Evolutionary conservation across 2,329 filamentous ascomycete species (phyloP), one percentile per base, ranked within the genome.

Genomic region (Ophiocordyceps australis): DNA sequence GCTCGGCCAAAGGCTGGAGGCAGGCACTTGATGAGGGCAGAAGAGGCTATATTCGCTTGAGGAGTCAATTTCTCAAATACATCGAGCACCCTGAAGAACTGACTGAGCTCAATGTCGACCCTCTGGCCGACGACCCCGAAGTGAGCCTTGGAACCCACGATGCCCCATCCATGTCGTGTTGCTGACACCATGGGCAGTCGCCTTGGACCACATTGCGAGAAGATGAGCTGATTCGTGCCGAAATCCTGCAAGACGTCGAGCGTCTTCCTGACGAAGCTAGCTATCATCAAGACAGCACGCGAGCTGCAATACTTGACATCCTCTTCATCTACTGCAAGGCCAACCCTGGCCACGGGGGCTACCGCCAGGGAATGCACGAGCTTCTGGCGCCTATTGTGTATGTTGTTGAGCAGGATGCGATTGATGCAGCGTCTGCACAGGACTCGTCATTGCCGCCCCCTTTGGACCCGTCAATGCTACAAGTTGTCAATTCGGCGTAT

Each of bases 361-460:
- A 98, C 46, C 72, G 89, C n/a, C 89, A 98, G 54, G 89, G 89
- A 9, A 98, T 98, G 86, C 89, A 98, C 46, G 89, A 98, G 51
- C 59, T 98, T 22, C 60, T 95, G 10, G 89, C 89, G 1, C 85
- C 89, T 0, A 72, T 98, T 20, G 57, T 94, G 6, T 82, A 82
- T 63, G 78, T 82, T 3, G 56, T 95, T 5, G 72, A 85, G 37
- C 63, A 74, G 38, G 89, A 98, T 52, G 76, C 85, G 6, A 57
- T 93, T 26, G 63, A 79, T 27, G 38, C 42, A 3, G 42, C 48
- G 4, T 42, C 50, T 22, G 42, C 44, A 2, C 30, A 41, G 16
- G 42, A 43, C 3, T 38, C 40, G 9, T 38, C 46, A 10, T 19
- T 23, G 19, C 45, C 52, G 4, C n/a, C n/a, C n/a, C n/a, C n/a